A percentile compares a stretch with the other conserved stretches of the same genome.
These are phyloP conservation scores for Candida mattraensis DNA, from an alignment of 805 yeast genomes.

Conservation along the genomic window DNA sequence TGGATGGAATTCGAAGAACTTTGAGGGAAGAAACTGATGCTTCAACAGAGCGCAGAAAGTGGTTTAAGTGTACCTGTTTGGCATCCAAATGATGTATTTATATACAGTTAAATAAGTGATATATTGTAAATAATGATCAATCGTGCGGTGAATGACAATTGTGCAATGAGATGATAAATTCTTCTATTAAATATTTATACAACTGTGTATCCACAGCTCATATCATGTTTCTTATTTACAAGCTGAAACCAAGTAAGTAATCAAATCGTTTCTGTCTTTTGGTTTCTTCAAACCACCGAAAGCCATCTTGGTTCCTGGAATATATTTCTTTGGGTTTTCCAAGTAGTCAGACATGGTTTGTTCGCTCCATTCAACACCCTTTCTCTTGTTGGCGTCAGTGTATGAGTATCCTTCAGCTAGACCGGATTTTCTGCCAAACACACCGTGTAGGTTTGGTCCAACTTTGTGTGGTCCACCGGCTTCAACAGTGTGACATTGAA, in stretches of 20 bases:
- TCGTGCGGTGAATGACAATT: too few species aligned
- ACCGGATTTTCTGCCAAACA: slow-evolving; percentile 91
- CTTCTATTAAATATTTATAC: slow-evolving; percentile 11
- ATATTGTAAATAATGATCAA: too few species aligned
- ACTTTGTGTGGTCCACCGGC: slow-evolving; percentile 97
- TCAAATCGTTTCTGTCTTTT: slow-evolving; percentile 96
- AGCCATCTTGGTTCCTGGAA: slow-evolving; percentile 99
- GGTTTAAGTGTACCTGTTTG: too few species aligned
- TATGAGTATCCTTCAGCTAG: slow-evolving; percentile 89
- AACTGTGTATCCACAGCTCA: slow-evolving; percentile 1
- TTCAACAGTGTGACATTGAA: slow-evolving; percentile 98
- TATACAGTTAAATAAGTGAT: neutral
- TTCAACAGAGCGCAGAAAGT: too few species aligned
- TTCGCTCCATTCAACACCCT: slow-evolving; percentile 85
- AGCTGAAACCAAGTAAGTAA: slow-evolving; percentile 74
- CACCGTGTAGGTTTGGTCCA: slow-evolving; percentile 97
- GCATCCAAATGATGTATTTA: too few species aligned
- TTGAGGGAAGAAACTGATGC: too few species aligned
- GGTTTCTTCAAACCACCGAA: slow-evolving; percentile 99
- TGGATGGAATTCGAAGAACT: slow-evolving; percentile 2
- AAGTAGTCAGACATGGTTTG: slow-evolving; percentile 92
- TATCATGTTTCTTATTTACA: slow-evolving; percentile 38
- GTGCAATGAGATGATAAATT: too few species aligned
- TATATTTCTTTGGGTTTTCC: slow-evolving; percentile 99
- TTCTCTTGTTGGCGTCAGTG: slow-evolving; percentile 98